A percentile compares a stretch with the other conserved stretches of the same genome.
Evolutionary conservation across 2,329 filamentous ascomycete species (phyloP).

Genomic region (Fusarium palustre): DNA sequence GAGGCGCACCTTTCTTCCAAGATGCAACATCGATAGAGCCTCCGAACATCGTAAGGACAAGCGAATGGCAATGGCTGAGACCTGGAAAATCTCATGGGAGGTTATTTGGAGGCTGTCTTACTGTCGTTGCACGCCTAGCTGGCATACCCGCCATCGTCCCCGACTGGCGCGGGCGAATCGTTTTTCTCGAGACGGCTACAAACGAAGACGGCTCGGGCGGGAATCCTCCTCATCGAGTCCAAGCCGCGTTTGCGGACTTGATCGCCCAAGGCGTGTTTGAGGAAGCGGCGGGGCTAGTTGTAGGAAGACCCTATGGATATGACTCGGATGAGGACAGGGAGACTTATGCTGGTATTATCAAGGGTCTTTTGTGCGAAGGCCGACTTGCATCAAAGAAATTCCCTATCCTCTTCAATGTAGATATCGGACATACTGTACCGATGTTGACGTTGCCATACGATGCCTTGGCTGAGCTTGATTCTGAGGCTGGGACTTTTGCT

Average conservation of each 20-base stretch:
- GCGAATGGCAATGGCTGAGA: slow-evolving; percentile 55
- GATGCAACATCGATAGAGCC: slow-evolving; percentile 43
- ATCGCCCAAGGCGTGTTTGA: slow-evolving; percentile 57
- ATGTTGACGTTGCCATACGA: slow-evolving; percentile 57
- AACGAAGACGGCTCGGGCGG: slow-evolving; percentile 46
- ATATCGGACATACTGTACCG: slow-evolving; percentile 58
- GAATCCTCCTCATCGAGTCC: slow-evolving; percentile 46
- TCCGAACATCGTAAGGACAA: slow-evolving; percentile 47
- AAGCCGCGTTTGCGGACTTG: slow-evolving; percentile 55
- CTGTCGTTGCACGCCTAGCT: slow-evolving; percentile 54
- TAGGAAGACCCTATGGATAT: slow-evolving; percentile 58
- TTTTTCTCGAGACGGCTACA: slow-evolving; percentile 57
- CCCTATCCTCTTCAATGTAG: slow-evolving; percentile 57
- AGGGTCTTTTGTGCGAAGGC: slow-evolving; percentile 52
- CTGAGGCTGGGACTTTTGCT: slow-evolving; percentile 52
- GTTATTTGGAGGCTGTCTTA: slow-evolving; percentile 57
- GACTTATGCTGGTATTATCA: slow-evolving; percentile 49
- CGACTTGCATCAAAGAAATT: slow-evolving; percentile 49
- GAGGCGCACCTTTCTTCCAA: slow-evolving; percentile 35
- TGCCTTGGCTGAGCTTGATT: slow-evolving; percentile 54
- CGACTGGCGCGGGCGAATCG: slow-evolving; percentile 54
- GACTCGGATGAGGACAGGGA: slow-evolving; percentile 47
- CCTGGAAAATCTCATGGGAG: slow-evolving; percentile 55
- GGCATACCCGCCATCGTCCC: slow-evolving; percentile 51
- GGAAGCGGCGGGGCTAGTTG: slow-evolving; percentile 55